Evolutionary conservation across 2,329 filamentous ascomycete genomes (phyloP), one percentile per base, ranked within the genome.

Genomic region (Gremmenia infestans): DNA sequence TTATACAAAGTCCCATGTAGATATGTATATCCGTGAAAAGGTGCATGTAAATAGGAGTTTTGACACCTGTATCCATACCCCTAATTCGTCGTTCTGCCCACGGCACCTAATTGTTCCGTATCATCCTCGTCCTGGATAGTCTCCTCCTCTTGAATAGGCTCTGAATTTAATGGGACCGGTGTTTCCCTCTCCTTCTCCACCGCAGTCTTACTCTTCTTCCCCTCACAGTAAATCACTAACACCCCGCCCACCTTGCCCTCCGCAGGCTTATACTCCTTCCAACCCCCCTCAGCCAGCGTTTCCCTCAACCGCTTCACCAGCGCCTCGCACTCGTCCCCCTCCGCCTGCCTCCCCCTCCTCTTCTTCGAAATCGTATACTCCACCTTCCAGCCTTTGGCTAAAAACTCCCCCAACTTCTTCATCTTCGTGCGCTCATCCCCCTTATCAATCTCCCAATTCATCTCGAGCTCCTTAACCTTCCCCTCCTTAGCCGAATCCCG

Each of bases 391-490:
- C 91, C 91, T 70, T 90, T 89, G 8, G 70, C 74, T 68, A 97
- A 68, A 68, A 96, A 96, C 53, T 74, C 78, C 59, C 73, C 73
- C 65, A 93, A 70, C 73, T 84, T 82, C 66, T 81, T 81, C 70
- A 94, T 70, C 68, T 86, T 82, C 70, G 89, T 86, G n/a, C 74
- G 74, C 52, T 96, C 71, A 74, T 97, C 92, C 68, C 93, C 81
- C 12, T 72, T 68, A 58, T 85, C 85, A 66, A 96, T 95, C 36
- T 87, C 85, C 92, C 92, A 97, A 71, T 91, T 93, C 65, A 97
- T 65, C 73, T 97, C 92, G n/a, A 97, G 72, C 68, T 87, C 86
- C 74, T 97, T 97, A 15, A 72, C 68, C 61, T 76, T 78, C 66
- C 19, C 68, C 63, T 61, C 43, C 5, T 50, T 11, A 28, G 51